Percentiles rank a stretch among this genome's conserved stretches.
phyloP scores from a whole-genome alignment of 805 yeast species.

The Wickerhamomyces ciferrii region DNA sequence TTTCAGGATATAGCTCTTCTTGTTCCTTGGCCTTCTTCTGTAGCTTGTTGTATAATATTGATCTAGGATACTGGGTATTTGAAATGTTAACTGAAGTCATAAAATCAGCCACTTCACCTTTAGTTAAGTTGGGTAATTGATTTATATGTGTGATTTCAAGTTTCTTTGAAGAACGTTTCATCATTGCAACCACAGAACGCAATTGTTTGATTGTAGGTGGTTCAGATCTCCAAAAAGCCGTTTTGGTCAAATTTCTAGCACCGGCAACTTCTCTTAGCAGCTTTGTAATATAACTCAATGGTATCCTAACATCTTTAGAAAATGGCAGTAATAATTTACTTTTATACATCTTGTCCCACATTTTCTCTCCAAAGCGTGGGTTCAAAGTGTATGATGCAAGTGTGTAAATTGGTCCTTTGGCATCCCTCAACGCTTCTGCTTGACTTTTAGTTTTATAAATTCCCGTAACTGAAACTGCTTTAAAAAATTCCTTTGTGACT shows the following conservation, averaged over 20 bases:
- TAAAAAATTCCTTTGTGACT: conserved; percentile 7
- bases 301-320: background rate
- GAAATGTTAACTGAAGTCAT: background rate
- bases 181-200: background rate
- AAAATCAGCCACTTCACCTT: background rate
- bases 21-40: too few relatives aligned
- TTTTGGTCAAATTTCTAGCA: background rate
- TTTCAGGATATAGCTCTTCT: too few relatives aligned
- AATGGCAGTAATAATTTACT: background rate
- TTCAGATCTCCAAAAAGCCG: background rate
- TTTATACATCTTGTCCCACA: background rate
- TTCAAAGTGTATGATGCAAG: background rate
- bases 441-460: conserved; percentile 2
- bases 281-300: background rate
- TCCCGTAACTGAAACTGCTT: conserved; percentile 4
- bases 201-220: background rate
- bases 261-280: background rate
- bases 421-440: background rate
- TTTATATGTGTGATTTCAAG: background rate
- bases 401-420: background rate
- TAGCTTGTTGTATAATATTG: background rate
- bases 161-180: background rate
- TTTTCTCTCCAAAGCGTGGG: background rate
- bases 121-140: background rate
- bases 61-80: too few relatives aligned